phyloP scores from a whole-genome alignment of 495 filamentous ascomycete species.

The Hypoxylon rickii region DNA sequence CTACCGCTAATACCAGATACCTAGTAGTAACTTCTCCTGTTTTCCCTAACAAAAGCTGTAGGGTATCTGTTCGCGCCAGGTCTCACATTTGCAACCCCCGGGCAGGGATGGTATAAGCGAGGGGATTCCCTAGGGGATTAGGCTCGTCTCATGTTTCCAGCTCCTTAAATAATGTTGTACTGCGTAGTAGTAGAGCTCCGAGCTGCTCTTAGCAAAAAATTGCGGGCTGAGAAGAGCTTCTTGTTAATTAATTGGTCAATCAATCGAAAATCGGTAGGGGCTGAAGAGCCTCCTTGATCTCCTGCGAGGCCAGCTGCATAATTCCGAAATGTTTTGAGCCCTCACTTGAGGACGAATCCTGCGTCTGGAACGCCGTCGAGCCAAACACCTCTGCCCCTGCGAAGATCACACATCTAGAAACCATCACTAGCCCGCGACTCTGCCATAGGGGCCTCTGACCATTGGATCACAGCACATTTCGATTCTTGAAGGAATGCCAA shows the following conservation, averaged over 20 bases:
- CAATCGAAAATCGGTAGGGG: slow-evolving; percentile 4
- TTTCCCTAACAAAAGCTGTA: slow-evolving; percentile 31
- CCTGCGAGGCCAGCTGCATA: slow-evolving; percentile 30
- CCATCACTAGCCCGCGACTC: slow-evolving; percentile 23
- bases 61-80: slow-evolving; percentile 25
- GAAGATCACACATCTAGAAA: slow-evolving; percentile 39
- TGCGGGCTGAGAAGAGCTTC: not conserved
- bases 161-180: not conserved
- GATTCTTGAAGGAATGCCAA: slow-evolving; percentile 21
- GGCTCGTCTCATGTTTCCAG: slow-evolving; percentile 33
- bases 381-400: slow-evolving; percentile 16
- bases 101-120: slow-evolving; percentile 26
- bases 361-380: slow-evolving; percentile 34
- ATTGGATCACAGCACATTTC: slow-evolving; percentile 24
- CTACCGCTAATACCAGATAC: too few relatives aligned
- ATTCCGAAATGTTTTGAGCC: slow-evolving; percentile 32
- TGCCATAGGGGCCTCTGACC: slow-evolving; percentile 7
- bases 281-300: slow-evolving; percentile 17
- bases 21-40: slow-evolving; percentile 31
- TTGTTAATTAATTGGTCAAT: slow-evolving; percentile 12
- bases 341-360: slow-evolving; percentile 30
- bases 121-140: slow-evolving; percentile 22
- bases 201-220: slow-evolving; percentile 6
- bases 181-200: slow-evolving; percentile 3
- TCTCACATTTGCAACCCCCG: slow-evolving; percentile 29